phyloP scores from a whole-genome alignment of 179 eudicot genomes.

The Sideroxylon spinosum region DNA sequence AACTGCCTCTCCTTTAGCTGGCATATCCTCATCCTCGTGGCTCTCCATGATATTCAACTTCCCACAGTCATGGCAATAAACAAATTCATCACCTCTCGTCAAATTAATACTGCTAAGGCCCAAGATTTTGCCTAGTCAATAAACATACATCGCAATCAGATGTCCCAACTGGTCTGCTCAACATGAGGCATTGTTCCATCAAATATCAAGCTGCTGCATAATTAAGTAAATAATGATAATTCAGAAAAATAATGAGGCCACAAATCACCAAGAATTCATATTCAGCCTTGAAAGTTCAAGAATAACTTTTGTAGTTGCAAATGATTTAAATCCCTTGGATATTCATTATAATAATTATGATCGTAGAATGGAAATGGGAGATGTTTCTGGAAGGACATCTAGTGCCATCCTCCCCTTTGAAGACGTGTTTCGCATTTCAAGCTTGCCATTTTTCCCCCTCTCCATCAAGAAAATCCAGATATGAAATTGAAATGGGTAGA shows the following conservation, averaged over 20 bases:
- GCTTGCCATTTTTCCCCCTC: background rate
- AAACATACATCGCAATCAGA: background rate
- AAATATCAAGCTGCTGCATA: background rate
- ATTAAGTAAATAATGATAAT: background rate
- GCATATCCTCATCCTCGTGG: background rate
- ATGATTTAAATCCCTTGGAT: too few relatives aligned
- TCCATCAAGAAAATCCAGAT: too few relatives aligned
- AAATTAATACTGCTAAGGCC: background rate
- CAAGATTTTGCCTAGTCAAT: background rate
- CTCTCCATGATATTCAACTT: background rate
- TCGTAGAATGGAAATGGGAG: background rate
- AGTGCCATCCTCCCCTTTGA: background rate
- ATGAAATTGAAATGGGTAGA: too few relatives aligned
- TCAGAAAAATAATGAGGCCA: background rate
- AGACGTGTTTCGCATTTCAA: background rate
- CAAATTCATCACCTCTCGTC: background rate
- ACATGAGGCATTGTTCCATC: background rate
- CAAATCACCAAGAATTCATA: background rate
- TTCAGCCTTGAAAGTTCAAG: background rate
- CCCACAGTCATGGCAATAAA: background rate
- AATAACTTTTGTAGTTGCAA: too few relatives aligned
- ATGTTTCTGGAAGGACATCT: background rate
- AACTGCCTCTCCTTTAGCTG: background rate
- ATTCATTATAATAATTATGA: background rate
- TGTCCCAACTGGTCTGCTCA: background rate